phyloP scores from a whole-genome alignment of 2,329 filamentous ascomycete species.

The Pseudogymnoascus sp. region DNA sequence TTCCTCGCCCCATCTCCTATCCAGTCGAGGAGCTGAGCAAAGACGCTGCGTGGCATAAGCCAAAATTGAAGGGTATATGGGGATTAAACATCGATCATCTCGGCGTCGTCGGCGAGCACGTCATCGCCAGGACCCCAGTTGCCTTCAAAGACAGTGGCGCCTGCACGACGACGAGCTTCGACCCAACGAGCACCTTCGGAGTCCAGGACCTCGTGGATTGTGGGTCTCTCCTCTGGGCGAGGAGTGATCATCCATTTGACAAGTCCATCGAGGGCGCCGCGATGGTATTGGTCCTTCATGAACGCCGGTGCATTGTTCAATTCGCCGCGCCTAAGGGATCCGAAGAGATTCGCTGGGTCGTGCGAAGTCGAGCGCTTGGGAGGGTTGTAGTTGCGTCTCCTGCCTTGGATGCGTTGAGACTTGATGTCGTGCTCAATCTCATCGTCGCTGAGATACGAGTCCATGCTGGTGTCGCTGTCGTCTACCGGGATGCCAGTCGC shows the following conservation, averaged over 20 bases:
- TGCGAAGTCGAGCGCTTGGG: slow-evolving; percentile 27
- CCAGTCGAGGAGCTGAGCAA: slow-evolving; percentile 5
- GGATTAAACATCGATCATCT: slow-evolving; percentile 31
- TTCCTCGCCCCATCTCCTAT: slow-evolving; percentile 9
- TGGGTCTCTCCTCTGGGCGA: slow-evolving; percentile 64
- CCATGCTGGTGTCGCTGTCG: slow-evolving; percentile 26
- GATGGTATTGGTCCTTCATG: slow-evolving; percentile 71
- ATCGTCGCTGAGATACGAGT: slow-evolving; percentile 33
- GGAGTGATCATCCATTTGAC: slow-evolving; percentile 84
- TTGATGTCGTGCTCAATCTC: slow-evolving; percentile 31
- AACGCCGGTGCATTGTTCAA: slow-evolving; percentile 69
- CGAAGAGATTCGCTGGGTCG: slow-evolving; percentile 29
- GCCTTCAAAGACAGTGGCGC: slow-evolving; percentile 93
- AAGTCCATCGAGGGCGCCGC: slow-evolving; percentile 72
- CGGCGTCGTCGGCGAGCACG: slow-evolving; percentile 30
- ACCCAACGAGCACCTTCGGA: slow-evolving; percentile 76
- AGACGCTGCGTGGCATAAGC: neutral
- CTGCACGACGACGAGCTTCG: slow-evolving; percentile 65
- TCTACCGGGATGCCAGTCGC: slow-evolving; percentile 60
- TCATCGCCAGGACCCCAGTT: slow-evolving; percentile 79
- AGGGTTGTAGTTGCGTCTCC: slow-evolving; percentile 24
- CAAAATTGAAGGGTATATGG: neutral
- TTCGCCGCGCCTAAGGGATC: slow-evolving; percentile 43
- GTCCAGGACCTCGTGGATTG: slow-evolving; percentile 63
- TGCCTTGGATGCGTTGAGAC: slow-evolving; percentile 26